Base-by-base conservation (phyloP, 768 basidiomycete genomes). In the Leccinum disarticulatum region DNA sequence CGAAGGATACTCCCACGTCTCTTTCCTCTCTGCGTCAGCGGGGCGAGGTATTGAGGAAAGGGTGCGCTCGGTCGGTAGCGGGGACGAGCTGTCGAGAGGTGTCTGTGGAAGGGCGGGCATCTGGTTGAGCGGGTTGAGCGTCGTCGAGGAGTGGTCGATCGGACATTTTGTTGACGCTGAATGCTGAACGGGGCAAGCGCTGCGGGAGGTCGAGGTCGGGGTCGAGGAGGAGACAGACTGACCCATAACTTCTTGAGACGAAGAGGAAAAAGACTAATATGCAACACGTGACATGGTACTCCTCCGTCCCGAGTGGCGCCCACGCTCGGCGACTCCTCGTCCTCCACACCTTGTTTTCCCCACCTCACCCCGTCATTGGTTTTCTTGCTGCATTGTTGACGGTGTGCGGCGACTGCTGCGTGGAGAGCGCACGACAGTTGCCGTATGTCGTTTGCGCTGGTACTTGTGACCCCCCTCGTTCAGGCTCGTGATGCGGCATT, bases 1-100 rank as follows among this genome's bases (percentile, higher is more conserved):
- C 2, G 90, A 93, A 3, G 96, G 96, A 74, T 98, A 98, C 71
- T 97, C 95, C 96, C 96, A 98, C 50, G 79, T 82, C 25, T 61
- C 61, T 27, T 61, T 68, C 8, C 25, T 59, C 19, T 55, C 62
- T 2, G 60, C 15, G 1, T 74, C 70, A 4, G 68, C 65, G 57
- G 86, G 78, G 53, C 95, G 87, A 6, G 93, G 94, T 69, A 99
- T 99, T 3, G 93, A 88, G 0, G 94, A 96, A 53, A 81, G 80
- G 6, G 82, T 86, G 62, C 96, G 86, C 17, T 85, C 79, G 0
- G 85, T 88, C 3, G 95, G 90, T 19, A 98, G 81, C 41, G 78
- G 76, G 2, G 79, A 62, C 2, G 74, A 70, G 71, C 93, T 87
- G 6, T 83, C 80, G 8, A 73, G 60, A 1, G 83, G 86, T 0